Conservation (phyloP, 164 flowering plant species). For the Cinnamomum chago region DNA sequence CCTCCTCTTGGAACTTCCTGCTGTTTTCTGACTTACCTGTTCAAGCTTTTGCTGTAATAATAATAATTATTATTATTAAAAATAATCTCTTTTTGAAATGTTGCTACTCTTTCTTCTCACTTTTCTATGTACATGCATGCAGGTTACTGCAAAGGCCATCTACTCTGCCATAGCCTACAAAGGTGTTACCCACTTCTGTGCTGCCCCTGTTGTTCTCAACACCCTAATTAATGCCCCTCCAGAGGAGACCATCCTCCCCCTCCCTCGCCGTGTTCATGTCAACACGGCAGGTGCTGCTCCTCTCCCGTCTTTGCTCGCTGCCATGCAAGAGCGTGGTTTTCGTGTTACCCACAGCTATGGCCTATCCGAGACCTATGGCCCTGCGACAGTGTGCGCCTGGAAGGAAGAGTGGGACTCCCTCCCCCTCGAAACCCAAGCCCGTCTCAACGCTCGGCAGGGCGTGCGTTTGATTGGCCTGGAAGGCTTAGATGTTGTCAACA, state of each 20-base stretch:
- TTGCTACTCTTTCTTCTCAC: neutral
- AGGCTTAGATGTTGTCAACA: slow-evolving; percentile 58
- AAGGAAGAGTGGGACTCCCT: slow-evolving; percentile 90
- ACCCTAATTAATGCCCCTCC: slow-evolving; percentile 60
- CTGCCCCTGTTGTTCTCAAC: slow-evolving; percentile 97
- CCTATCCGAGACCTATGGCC: slow-evolving; percentile 95
- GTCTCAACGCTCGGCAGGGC: slow-evolving; percentile 79
- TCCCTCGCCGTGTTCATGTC: slow-evolving; percentile 72
- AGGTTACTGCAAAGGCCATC: slow-evolving; percentile 84
- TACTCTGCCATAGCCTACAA: slow-evolving; percentile 71
- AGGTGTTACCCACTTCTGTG: slow-evolving; percentile 89
- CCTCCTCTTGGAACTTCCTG: too few relatives aligned
- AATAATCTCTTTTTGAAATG: too few relatives aligned
- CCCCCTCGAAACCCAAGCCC: slow-evolving; percentile 62
- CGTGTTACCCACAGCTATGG: slow-evolving; percentile 87
- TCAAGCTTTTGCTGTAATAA: too few relatives aligned
- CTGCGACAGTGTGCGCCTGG: slow-evolving; percentile 86
- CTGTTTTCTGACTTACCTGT: too few relatives aligned
- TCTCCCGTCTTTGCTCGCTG: slow-evolving; percentile 66
- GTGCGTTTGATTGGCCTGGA: slow-evolving; percentile 72
- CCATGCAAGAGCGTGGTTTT: slow-evolving; percentile 70
- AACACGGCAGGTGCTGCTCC: slow-evolving; percentile 98
- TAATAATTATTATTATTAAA: too few relatives aligned
- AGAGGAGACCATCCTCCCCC: slow-evolving; percentile 69
- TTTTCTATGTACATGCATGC: slow-evolving; percentile 4